A percentile compares a stretch with the other conserved stretches of the same genome.
These are phyloP conservation scores for Globisporangium yorkense DNA, from an alignment of 352 stramenopile species.

Conservation along the genomic window DNA sequence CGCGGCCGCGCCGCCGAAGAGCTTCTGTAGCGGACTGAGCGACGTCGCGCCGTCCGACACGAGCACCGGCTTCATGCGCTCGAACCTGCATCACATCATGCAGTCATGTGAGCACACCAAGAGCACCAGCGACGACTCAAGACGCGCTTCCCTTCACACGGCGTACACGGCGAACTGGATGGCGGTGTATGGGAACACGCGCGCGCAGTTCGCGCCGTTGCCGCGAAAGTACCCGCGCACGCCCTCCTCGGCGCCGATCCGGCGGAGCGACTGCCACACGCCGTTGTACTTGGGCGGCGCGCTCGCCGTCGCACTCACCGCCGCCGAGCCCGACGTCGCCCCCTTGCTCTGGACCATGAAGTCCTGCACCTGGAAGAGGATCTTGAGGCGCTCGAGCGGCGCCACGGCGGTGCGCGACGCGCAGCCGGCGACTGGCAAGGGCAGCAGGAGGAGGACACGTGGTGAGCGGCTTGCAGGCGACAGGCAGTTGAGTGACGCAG, in stretches of 20 bases:
- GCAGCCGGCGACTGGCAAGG: conserved; percentile 49
- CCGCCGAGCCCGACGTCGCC: background rate
- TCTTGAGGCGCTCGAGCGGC: conserved; percentile 74
- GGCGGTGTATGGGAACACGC: conserved; percentile 73
- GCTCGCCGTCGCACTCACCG: background rate
- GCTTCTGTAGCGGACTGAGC: conserved; percentile 46
- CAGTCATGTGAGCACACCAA: conserved; percentile 23
- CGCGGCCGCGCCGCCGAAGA: conserved; percentile 48
- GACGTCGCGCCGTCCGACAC: conserved; percentile 28
- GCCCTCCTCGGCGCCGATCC: conserved; percentile 62
- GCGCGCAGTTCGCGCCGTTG: conserved; percentile 77
- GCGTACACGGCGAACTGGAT: conserved; percentile 64
- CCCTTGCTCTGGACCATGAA: conserved; percentile 22
- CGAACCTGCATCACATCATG: conserved; percentile 53
- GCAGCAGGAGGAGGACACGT: background rate
- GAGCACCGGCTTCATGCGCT: conserved; percentile 49
- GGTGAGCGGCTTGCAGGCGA: no score
- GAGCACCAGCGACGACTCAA: background rate
- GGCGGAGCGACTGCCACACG: conserved; percentile 46
- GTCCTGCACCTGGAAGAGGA: conserved; percentile 77
- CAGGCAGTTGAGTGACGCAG: background rate
- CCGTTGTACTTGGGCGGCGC: conserved; percentile 40
- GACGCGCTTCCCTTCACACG: background rate
- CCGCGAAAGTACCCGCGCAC: conserved; percentile 63
- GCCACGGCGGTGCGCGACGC: conserved; percentile 62